A percentile compares a stretch with the other conserved stretches of the same genome.
Evolutionary conservation across 2,329 filamentous ascomycete species (phyloP).

Genomic region (Penicillium sp.): DNA sequence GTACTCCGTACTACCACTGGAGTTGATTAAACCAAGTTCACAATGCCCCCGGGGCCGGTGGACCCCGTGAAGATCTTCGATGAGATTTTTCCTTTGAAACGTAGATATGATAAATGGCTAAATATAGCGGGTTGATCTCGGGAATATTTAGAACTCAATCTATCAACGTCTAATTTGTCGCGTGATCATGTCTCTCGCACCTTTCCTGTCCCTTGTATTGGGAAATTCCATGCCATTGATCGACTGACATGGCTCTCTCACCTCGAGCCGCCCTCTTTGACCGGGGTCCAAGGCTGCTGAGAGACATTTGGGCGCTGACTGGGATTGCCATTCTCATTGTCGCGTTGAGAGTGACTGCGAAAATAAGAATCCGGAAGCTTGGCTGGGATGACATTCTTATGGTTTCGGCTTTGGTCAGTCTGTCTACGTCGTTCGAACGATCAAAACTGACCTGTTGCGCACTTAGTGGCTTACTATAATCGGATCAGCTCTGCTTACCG

Average conservation of each 20-base stretch:
- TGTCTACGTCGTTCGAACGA: not conserved
- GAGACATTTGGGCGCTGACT: constrained; percentile 21
- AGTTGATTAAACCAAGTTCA: not conserved
- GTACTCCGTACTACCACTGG: not conserved
- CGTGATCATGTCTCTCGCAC: not conserved
- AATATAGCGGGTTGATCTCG: not conserved
- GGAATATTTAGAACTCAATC: not conserved
- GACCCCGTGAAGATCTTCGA: not conserved
- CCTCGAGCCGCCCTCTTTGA: constrained; percentile 1
- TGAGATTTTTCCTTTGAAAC: not conserved
- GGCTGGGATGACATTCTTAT: constrained; percentile 23
- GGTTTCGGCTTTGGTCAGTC: constrained; percentile 22
- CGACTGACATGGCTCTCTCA: constrained; percentile 9
- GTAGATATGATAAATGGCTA: not conserved
- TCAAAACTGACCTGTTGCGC: constrained; percentile 5
- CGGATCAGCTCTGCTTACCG: constrained; percentile 21
- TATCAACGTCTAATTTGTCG: not conserved
- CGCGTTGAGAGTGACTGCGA: constrained; percentile 18
- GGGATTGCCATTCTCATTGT: constrained; percentile 15
- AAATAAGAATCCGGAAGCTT: constrained; percentile 20
- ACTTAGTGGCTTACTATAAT: constrained; percentile 16
- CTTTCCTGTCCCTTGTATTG: not conserved
- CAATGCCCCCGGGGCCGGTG: not conserved
- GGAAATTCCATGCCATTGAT: not conserved
- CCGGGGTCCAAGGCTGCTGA: constrained; percentile 14